phyloP scores from a whole-genome alignment of 2,329 filamentous ascomycete genomes.

The Trichoderma sp. region DNA sequence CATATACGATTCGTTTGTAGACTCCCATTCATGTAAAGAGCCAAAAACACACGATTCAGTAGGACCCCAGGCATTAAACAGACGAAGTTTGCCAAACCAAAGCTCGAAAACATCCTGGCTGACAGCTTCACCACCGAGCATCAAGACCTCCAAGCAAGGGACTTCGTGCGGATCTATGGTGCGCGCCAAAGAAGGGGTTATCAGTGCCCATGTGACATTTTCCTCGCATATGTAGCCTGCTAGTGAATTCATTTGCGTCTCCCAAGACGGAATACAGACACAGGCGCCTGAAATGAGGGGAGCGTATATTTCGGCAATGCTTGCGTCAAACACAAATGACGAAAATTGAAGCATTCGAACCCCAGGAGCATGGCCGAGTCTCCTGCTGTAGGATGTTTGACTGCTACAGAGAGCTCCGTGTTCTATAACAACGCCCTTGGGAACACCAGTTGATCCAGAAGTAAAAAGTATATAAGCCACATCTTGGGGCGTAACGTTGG shows the following conservation, averaged over 20 bases:
- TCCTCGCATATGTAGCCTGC: constrained; percentile 1
- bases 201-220: constrained; percentile 16
- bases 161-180: constrained; percentile 25
- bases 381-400: background rate
- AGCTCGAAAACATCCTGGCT: constrained; percentile 17
- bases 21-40: constrained; percentile 16
- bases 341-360: constrained; percentile 20
- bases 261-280: constrained; percentile 21
- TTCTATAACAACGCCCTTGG: constrained; percentile 25
- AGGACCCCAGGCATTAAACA: constrained; percentile 19
- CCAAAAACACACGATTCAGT: constrained; percentile 19
- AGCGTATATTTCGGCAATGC: constrained; percentile 14
- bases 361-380: constrained; percentile 2
- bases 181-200: constrained; percentile 18
- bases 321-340: constrained; percentile 19
- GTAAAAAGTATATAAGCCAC: constrained; percentile 25
- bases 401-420: constrained; percentile 20
- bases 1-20: constrained; percentile 8
- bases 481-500: background rate
- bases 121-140: constrained; percentile 20
- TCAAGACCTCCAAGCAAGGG: constrained; percentile 14
- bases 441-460: constrained; percentile 24
- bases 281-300: constrained; percentile 17
- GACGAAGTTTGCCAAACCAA: constrained; percentile 19
- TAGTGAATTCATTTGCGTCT: constrained; percentile 14